Conservation (phyloP, 208 protist genomes). For the Acanthamoeba lenticulata region DNA sequence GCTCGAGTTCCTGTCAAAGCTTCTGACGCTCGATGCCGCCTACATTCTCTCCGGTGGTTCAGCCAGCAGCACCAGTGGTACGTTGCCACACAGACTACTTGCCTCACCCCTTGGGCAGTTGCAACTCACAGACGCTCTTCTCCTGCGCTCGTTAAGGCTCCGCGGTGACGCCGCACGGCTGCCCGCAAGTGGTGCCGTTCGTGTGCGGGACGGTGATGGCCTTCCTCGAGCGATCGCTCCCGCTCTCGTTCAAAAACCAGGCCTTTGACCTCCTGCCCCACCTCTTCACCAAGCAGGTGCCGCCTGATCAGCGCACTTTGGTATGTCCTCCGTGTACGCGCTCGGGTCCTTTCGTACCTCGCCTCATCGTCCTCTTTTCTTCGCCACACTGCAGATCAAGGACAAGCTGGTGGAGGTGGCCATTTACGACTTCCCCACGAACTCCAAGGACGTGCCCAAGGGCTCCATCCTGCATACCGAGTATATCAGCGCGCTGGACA, state of each 20-base stretch:
- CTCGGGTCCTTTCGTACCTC: neutral
- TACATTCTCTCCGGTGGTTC: constrained; percentile 15
- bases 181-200: constrained; percentile 28
- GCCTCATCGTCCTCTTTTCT: too few species aligned
- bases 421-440: constrained; percentile 78
- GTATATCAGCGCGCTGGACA: constrained; percentile 77
- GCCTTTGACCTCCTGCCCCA: constrained; percentile 62
- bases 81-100: neutral
- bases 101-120: neutral
- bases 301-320: neutral
- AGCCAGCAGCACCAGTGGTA: neutral
- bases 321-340: neutral
- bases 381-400: constrained; percentile 19
- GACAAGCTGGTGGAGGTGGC: constrained; percentile 78
- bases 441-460: constrained; percentile 72
- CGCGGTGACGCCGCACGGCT: neutral
- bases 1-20: constrained; percentile 55
- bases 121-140: neutral
- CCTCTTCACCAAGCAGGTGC: constrained; percentile 55
- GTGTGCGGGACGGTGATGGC: constrained; percentile 35
- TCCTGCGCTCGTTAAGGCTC: neutral
- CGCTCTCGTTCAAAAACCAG: constrained; percentile 49
- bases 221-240: constrained; percentile 46
- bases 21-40: constrained; percentile 21
- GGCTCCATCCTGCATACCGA: constrained; percentile 73